These are phyloP conservation scores for Aspergillus transmontanensis DNA, from an alignment of 2,329 filamentous ascomycete genomes.

Conservation along the genomic window DNA sequence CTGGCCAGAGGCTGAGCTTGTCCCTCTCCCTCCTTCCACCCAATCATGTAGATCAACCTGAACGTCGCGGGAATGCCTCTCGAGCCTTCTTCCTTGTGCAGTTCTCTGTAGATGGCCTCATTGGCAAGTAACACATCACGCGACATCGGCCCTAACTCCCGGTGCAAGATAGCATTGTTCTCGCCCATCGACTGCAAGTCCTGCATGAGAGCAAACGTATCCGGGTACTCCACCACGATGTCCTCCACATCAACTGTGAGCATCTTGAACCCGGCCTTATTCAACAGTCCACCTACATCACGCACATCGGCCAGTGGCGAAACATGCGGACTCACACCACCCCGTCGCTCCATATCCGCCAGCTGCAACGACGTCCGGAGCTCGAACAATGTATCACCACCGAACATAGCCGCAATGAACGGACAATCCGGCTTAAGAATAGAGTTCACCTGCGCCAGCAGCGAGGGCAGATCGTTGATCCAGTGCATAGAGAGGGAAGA, in stretches of 20 bases:
- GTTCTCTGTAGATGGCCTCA: slow-evolving; percentile 82
- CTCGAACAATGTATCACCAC: slow-evolving; percentile 91
- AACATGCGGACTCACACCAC: slow-evolving; percentile 88
- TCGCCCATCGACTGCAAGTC: slow-evolving; percentile 98
- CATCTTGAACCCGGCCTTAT: slow-evolving; percentile 89
- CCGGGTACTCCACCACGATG: slow-evolving; percentile 91
- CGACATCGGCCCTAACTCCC: slow-evolving; percentile 75
- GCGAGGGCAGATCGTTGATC: slow-evolving; percentile 92
- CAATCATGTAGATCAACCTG: slow-evolving; percentile 96
- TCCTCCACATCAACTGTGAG: slow-evolving; percentile 97
- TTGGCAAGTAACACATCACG: slow-evolving; percentile 84
- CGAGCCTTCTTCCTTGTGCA: slow-evolving; percentile 79
- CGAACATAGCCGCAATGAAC: slow-evolving; percentile 95
- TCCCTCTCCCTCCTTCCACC: slow-evolving; percentile 83
- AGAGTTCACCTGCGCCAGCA: slow-evolving; percentile 81
- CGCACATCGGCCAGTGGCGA: slow-evolving; percentile 90
- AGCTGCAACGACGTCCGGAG: slow-evolving; percentile 90
- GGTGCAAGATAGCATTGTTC: slow-evolving; percentile 81
- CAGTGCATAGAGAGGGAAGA: slow-evolving; percentile 91
- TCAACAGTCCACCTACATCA: slow-evolving; percentile 85
- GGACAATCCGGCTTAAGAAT: slow-evolving; percentile 87
- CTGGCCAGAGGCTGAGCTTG: slow-evolving; percentile 79
- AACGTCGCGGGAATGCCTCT: slow-evolving; percentile 80
- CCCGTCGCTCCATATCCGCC: slow-evolving; percentile 83
- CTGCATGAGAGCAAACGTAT: slow-evolving; percentile 86